Conservation (phyloP, 2,329 filamentous ascomycete species). For the Xylaria sp. region DNA sequence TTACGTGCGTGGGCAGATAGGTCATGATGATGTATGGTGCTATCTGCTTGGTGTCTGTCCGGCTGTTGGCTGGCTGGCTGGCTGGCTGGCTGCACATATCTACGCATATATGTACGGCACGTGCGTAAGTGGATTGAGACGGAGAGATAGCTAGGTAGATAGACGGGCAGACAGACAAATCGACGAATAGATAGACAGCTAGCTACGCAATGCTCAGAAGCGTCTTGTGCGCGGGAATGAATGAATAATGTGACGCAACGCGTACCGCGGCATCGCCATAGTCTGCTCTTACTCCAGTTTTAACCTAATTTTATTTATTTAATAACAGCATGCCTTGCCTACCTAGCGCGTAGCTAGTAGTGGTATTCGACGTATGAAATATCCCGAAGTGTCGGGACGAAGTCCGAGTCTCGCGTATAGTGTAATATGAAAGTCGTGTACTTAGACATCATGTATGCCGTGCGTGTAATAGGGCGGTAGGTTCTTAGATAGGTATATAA, state of each 20-base stretch:
- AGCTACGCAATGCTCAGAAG: conserved; percentile 1
- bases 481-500: neutral
- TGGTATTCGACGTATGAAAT: neutral
- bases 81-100: neutral
- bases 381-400: neutral
- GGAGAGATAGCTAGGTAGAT: neutral
- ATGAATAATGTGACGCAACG: conserved; percentile 6
- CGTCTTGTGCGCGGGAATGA: neutral
- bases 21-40: conserved; percentile 18
- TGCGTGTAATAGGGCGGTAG: neutral
- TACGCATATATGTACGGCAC: conserved; percentile 1
- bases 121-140: conserved; percentile 15
- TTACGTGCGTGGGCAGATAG: neutral
- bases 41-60: no score
- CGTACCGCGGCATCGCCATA: conserved; percentile 19
- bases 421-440: neutral
- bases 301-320: no score
- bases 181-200: neutral
- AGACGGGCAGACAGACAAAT: neutral
- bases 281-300: neutral
- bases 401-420: neutral
- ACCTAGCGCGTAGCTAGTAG: neutral
- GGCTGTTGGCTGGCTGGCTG: no score
- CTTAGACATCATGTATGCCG: neutral
- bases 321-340: neutral